A percentile compares a stretch with the other conserved stretches of the same genome.
Conservation (phyloP, 2,329 filamentous ascomycete genomes). For the Calonectria pauciramosa region DNA sequence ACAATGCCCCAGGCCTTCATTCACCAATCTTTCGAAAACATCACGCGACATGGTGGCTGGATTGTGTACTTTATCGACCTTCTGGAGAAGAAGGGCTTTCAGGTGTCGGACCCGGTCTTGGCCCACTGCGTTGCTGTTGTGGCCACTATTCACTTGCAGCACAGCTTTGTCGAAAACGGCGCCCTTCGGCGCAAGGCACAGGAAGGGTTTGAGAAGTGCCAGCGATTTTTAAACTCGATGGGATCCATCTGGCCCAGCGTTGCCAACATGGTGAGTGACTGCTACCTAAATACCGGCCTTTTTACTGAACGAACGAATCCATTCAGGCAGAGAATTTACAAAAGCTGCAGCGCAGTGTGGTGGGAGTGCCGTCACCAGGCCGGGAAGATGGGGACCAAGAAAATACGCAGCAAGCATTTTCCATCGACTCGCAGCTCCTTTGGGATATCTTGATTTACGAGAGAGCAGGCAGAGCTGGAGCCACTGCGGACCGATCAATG, state of each 20-base stretch:
- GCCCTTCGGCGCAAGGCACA: slow-evolving; percentile 40
- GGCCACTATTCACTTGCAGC: slow-evolving; percentile 67
- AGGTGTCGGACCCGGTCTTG: slow-evolving; percentile 52
- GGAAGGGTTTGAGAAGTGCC: slow-evolving; percentile 45
- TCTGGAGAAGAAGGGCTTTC: slow-evolving; percentile 58
- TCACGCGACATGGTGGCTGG: slow-evolving; percentile 65
- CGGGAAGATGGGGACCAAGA: neutral
- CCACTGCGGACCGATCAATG: slow-evolving; percentile 40
- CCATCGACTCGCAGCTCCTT: slow-evolving; percentile 52
- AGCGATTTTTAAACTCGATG: slow-evolving; percentile 42
- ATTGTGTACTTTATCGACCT: slow-evolving; percentile 65
- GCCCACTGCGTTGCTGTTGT: slow-evolving; percentile 65
- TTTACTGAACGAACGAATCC: neutral
- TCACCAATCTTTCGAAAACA: slow-evolving; percentile 66
- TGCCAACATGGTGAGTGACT: slow-evolving; percentile 40
- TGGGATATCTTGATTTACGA: slow-evolving; percentile 55
- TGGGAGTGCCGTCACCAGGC: slow-evolving; percentile 2
- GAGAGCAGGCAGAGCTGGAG: slow-evolving; percentile 45
- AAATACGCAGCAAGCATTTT: slow-evolving; percentile 31
- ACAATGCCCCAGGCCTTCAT: slow-evolving; percentile 68
- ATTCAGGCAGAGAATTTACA: slow-evolving; percentile 45
- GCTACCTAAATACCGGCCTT: neutral
- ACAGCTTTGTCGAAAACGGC: slow-evolving; percentile 59
- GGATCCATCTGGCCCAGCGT: slow-evolving; percentile 43
- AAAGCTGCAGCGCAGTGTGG: slow-evolving; percentile 51